Evolutionary conservation across 352 stramenopile species (phyloP).

Genomic region (Globisporangium recalcitrans): DNA sequence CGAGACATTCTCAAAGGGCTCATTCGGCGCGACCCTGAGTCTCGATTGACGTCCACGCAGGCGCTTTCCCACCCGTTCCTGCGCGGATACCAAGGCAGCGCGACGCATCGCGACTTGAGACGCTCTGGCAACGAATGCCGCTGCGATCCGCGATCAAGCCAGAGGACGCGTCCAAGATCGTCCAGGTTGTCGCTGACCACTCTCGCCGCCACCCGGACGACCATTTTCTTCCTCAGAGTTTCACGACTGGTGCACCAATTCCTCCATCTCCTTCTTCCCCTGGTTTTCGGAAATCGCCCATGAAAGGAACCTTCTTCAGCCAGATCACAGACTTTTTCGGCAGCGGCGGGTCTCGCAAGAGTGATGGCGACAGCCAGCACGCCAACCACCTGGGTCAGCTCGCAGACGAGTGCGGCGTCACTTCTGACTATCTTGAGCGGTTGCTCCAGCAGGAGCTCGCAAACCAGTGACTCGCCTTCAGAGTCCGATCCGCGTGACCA

Average conservation of each 20-base stretch:
- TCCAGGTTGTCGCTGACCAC: slow-evolving; percentile 18
- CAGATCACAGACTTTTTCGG: slow-evolving; percentile 18
- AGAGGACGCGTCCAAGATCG: slow-evolving; percentile 12
- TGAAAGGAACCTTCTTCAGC: slow-evolving; percentile 14
- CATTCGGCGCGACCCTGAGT: slow-evolving; percentile 82
- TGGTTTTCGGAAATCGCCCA: not conserved
- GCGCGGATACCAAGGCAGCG: slow-evolving; percentile 33
- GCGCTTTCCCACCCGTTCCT: slow-evolving; percentile 90
- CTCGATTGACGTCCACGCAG: slow-evolving; percentile 76
- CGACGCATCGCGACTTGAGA: slow-evolving; percentile 22
- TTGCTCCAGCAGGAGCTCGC: slow-evolving; percentile 13
- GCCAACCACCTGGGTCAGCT: slow-evolving; percentile 2
- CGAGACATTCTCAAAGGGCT: slow-evolving; percentile 92
- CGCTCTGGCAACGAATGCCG: slow-evolving; percentile 34
- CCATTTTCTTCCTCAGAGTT: not conserved
- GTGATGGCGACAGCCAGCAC: not conserved
- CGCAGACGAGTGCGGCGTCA: slow-evolving; percentile 19
- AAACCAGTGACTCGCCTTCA: not conserved
- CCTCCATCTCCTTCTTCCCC: not conserved
- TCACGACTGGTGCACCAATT: not conserved
- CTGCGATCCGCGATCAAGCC: slow-evolving; percentile 16
- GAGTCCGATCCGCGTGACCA: not conserved
- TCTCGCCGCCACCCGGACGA: slow-evolving; percentile 13
- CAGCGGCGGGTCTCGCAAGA: not conserved
- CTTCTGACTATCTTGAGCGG: slow-evolving; percentile 10